Conservation (phyloP, 1,284 basidiomycete genomes). For the Irpex lacteus region DNA sequence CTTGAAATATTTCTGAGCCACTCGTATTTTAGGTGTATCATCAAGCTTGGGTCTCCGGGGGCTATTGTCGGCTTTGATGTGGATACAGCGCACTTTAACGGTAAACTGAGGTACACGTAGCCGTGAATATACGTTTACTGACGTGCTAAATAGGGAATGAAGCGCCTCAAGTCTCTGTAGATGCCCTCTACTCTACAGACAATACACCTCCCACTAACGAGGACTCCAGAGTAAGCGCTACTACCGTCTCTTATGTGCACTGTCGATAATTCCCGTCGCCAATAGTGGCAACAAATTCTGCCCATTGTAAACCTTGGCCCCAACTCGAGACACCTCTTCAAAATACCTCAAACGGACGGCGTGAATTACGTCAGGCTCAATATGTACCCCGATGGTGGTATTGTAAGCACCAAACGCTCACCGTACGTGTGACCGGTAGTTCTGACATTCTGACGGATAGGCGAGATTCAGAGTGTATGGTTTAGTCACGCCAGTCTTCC, state of each 20-base stretch:
- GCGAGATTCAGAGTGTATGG: conserved; percentile 89
- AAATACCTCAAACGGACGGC: conserved; percentile 50
- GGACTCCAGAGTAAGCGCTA: not conserved
- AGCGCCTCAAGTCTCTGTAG: conserved; percentile 77
- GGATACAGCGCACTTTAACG: conserved; percentile 95
- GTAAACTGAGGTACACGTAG: conserved; percentile 34
- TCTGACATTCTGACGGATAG: conserved; percentile 36
- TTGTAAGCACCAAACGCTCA: conserved; percentile 45
- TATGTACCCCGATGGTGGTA: conserved; percentile 97
- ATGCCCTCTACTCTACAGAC: conserved; percentile 53
- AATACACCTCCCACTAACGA: conserved; percentile 36
- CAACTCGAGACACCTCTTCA: conserved; percentile 84
- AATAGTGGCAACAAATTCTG: conserved; percentile 81
- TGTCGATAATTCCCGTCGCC: not conserved
- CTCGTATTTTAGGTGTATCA: conserved; percentile 68
- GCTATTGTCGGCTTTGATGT: conserved; percentile 87
- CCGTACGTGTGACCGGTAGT: not conserved
- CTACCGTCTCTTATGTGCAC: not conserved
- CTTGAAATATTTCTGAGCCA: conserved; percentile 2
- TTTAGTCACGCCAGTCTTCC: conserved; percentile 65
- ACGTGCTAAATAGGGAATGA: conserved; percentile 71
- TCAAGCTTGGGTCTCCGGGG: conserved; percentile 83
- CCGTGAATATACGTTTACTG: not conserved
- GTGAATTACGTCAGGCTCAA: conserved; percentile 88
- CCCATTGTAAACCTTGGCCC: conserved; percentile 78